These are phyloP conservation scores for Pseudodiploospora longispora DNA, from an alignment of 2,329 filamentous ascomycete genomes.

Conservation along the genomic window DNA sequence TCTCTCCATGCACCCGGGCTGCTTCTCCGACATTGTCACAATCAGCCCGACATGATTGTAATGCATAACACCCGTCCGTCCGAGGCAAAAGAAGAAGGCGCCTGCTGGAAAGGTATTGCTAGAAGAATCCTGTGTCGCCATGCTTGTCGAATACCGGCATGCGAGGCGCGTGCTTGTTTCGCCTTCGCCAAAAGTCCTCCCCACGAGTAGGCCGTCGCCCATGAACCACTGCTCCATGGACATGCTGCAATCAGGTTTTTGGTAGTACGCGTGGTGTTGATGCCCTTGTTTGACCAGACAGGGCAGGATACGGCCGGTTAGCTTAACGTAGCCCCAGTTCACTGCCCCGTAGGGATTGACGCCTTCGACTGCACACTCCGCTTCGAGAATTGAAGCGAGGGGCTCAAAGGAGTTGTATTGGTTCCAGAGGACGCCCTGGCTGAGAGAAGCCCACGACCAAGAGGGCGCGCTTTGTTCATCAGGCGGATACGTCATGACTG, in stretches of 20 bases:
- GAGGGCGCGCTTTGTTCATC: conserved; percentile 1
- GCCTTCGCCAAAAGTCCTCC: background rate
- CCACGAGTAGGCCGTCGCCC: background rate
- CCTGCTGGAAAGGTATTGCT: background rate
- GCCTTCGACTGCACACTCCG: background rate
- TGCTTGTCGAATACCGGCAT: no score
- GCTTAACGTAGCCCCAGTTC: background rate
- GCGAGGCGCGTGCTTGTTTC: no score
- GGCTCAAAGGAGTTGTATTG: background rate
- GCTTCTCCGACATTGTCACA: background rate
- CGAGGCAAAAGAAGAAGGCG: background rate
- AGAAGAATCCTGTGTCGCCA: background rate
- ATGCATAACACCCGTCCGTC: background rate
- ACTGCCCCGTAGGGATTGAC: background rate
- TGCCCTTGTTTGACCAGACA: background rate
- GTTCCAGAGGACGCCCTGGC: background rate
- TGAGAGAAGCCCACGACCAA: conserved; percentile 6
- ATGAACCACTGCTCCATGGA: background rate
- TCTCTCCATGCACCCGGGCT: background rate
- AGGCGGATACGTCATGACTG: background rate
- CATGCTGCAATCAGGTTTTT: background rate
- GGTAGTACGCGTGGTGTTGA: background rate
- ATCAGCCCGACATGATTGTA: conserved; percentile 2
- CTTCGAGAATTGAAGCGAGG: background rate
- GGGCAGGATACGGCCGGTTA: background rate